Conservation (phyloP, 208 protist species). For the Leishmania martiniquensis region DNA sequence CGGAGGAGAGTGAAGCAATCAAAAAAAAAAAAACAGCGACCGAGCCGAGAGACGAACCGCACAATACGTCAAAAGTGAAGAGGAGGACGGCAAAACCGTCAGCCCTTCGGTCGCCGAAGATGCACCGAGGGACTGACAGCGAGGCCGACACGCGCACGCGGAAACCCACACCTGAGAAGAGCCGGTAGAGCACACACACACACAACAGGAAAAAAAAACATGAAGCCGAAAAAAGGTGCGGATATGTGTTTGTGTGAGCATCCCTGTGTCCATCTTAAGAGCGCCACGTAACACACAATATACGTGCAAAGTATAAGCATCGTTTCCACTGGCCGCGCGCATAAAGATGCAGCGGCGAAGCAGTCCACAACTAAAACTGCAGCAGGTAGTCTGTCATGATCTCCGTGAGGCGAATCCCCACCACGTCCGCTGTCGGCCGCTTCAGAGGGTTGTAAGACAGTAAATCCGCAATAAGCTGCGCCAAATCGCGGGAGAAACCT, state of each 20-base stretch:
- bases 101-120: background rate
- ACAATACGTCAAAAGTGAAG: background rate
- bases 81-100: background rate
- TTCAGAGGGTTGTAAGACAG: slow-evolving; percentile 62
- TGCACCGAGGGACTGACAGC: background rate
- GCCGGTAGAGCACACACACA: background rate
- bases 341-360: background rate
- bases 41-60: background rate
- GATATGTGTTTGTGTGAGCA: background rate
- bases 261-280: background rate
- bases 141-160: background rate
- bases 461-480: slow-evolving; percentile 53
- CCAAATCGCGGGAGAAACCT: slow-evolving; percentile 56
- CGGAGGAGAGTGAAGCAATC: background rate
- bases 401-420: slow-evolving; percentile 49
- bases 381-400: slow-evolving; percentile 53
- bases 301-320: background rate
- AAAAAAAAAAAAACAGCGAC: background rate
- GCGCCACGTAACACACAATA: background rate
- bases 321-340: no score
- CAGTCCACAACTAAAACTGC: background rate
- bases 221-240: background rate
- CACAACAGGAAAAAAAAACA: background rate
- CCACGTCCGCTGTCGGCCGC: slow-evolving; percentile 43
- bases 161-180: background rate